A percentile compares a stretch with the other conserved stretches of the same genome.
Conservation (phyloP, 1,284 basidiomycete genomes). For the Puccinia hordei region DNA sequence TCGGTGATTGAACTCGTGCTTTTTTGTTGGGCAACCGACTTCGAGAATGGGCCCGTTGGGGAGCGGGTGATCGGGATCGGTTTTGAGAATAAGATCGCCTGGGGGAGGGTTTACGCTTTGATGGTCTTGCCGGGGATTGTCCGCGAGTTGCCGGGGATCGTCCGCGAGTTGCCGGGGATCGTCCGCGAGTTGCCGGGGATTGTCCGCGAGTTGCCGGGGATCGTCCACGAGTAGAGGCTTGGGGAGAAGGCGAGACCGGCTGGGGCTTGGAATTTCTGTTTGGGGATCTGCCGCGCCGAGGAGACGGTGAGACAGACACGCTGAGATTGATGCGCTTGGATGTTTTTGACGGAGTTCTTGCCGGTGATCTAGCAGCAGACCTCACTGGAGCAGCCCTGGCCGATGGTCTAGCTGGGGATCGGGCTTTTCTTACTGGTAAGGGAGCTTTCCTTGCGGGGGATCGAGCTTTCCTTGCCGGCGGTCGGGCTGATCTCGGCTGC, state of each 20-base stretch:
- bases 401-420: background rate
- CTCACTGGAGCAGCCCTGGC: background rate
- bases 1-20: background rate
- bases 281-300: background rate
- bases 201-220: background rate
- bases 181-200: background rate
- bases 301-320: background rate
- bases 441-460: background rate
- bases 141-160: background rate
- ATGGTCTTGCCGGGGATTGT: background rate
- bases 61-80: background rate
- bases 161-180: background rate
- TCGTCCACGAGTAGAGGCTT: background rate
- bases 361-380: background rate
- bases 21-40: background rate
- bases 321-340: background rate
- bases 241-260: background rate
- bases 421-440: background rate
- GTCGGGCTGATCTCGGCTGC: too few species aligned
- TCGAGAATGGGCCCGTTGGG: background rate
- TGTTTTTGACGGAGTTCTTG: constrained; percentile 5
- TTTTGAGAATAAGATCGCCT: too few species aligned
- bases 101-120: background rate
- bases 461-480: background rate
- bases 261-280: too few species aligned